A percentile compares a stretch with the other conserved stretches of the same genome.
phyloP scores from a whole-genome alignment of 2,329 filamentous ascomycete genomes.

The Trichoderma afroharzianum region DNA sequence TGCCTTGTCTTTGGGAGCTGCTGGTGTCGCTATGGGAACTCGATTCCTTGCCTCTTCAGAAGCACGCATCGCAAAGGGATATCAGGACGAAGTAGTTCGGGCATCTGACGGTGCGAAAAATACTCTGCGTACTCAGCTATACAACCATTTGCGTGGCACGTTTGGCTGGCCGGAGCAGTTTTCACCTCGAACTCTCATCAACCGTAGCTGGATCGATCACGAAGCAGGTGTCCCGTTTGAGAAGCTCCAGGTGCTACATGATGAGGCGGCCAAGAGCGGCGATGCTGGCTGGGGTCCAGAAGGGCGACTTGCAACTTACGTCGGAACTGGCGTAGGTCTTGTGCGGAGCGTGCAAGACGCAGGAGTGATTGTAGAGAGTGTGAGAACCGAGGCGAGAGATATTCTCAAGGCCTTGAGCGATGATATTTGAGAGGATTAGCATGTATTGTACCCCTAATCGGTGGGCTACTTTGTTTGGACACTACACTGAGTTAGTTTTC shows the following conservation, averaged over 20 bases:
- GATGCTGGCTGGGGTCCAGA: slow-evolving; percentile 46
- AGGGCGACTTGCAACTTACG: slow-evolving; percentile 49
- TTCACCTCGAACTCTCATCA: slow-evolving; percentile 39
- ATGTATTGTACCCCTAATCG: neutral
- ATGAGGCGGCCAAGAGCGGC: slow-evolving; percentile 37
- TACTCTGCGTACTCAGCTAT: slow-evolving; percentile 42
- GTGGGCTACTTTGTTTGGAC: neutral
- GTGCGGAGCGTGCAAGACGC: slow-evolving; percentile 40
- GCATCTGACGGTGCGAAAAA: slow-evolving; percentile 37
- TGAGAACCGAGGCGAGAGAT: slow-evolving; percentile 28
- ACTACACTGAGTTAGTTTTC: neutral
- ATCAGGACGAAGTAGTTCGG: slow-evolving; percentile 41
- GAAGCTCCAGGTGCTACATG: slow-evolving; percentile 41
- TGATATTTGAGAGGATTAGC: neutral
- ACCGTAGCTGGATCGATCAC: slow-evolving; percentile 37
- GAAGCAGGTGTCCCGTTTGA: slow-evolving; percentile 39
- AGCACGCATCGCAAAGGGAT: slow-evolving; percentile 38
- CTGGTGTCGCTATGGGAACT: slow-evolving; percentile 59
- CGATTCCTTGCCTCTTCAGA: slow-evolving; percentile 53
- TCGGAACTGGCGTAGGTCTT: slow-evolving; percentile 44
- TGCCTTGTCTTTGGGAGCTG: slow-evolving; percentile 48
- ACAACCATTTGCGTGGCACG: slow-evolving; percentile 43
- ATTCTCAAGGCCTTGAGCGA: slow-evolving; percentile 16
- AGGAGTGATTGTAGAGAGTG: slow-evolving; percentile 34
- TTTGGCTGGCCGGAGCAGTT: slow-evolving; percentile 41